Evolutionary conservation across 83 land plant species (phyloP).

Genomic region (Isoetes engelmannii): DNA sequence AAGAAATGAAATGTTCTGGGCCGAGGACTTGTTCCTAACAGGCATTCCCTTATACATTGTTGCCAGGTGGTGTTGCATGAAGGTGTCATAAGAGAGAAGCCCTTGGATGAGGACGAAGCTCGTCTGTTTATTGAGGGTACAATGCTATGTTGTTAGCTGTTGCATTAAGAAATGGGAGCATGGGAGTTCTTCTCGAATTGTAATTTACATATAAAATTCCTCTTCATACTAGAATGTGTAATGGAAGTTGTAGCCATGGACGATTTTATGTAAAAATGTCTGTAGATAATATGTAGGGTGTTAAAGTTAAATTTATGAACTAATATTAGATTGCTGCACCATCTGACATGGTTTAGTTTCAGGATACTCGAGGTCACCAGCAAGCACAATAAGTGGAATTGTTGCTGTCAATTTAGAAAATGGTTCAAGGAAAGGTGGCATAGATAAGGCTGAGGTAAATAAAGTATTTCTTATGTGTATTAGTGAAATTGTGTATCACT

Average conservation of each 20-base stretch:
- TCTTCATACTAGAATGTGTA: neutral
- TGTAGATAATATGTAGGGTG: neutral
- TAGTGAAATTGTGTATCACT: too few species aligned
- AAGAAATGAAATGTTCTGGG: neutral
- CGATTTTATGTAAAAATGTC: neutral
- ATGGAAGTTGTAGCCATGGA: neutral
- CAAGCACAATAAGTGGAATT: conserved; percentile 75
- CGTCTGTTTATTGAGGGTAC: conserved; percentile 63
- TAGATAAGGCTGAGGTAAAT: conserved; percentile 71
- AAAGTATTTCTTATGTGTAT: neutral
- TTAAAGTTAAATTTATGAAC: too few species aligned
- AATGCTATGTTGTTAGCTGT: too few species aligned
- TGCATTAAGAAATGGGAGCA: neutral
- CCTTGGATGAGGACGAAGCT: conserved; percentile 66
- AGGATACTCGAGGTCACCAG: conserved; percentile 80
- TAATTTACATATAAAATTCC: too few species aligned
- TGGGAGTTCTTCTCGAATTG: neutral
- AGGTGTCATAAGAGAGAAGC: conserved; percentile 77
- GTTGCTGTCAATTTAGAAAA: conserved; percentile 73
- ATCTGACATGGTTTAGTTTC: neutral
- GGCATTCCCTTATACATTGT: neutral
- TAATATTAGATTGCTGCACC: too few species aligned
- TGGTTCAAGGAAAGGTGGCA: conserved; percentile 61
- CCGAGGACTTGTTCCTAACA: neutral
- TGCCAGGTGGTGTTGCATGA: conserved; percentile 80